A percentile compares a stretch with the other conserved stretches of the same genome.
phyloP scores from a whole-genome alignment of 345 rosid species.

The Excoecaria cochinchinensis region DNA sequence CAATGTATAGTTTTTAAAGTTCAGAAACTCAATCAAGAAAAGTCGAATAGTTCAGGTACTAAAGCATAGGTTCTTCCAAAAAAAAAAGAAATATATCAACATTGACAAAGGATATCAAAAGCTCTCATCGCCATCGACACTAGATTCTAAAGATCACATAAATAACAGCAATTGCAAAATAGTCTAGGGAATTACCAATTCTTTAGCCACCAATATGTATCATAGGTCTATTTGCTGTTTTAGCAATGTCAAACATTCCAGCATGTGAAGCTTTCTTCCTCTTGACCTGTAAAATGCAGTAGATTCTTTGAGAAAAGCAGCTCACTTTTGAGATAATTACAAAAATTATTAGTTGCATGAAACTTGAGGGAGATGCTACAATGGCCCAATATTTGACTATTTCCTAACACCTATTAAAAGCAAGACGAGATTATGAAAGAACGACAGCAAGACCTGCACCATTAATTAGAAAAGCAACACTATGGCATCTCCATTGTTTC shows the following conservation, averaged over 20 bases:
- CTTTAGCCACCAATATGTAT: conserved; percentile 76
- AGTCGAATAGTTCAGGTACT: too few species aligned
- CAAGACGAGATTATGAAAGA: background rate
- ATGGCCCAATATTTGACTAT: background rate
- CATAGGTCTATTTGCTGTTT: conserved; percentile 81
- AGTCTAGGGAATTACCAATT: conserved; percentile 14
- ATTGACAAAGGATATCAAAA: background rate
- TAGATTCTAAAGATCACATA: too few species aligned
- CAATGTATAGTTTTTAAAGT: too few species aligned
- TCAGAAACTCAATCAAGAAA: too few species aligned
- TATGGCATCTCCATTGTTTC: too few species aligned
- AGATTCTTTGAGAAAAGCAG: background rate
- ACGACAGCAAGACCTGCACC: background rate
- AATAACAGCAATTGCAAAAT: background rate
- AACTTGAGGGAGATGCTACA: too few species aligned
- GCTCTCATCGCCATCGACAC: background rate
- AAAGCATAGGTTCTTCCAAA: too few species aligned
- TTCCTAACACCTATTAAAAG: background rate
- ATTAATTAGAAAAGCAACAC: background rate
- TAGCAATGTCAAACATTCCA: conserved; percentile 85
- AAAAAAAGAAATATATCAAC: too few species aligned
- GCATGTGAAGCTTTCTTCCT: conserved; percentile 77
- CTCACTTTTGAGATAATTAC: background rate
- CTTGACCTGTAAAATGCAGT: conserved; percentile 53
- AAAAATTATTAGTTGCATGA: too few species aligned